These are phyloP conservation scores for Microbotryum scabiosae DNA, from an alignment of 1,284 basidiomycete species.

Conservation along the genomic window DNA sequence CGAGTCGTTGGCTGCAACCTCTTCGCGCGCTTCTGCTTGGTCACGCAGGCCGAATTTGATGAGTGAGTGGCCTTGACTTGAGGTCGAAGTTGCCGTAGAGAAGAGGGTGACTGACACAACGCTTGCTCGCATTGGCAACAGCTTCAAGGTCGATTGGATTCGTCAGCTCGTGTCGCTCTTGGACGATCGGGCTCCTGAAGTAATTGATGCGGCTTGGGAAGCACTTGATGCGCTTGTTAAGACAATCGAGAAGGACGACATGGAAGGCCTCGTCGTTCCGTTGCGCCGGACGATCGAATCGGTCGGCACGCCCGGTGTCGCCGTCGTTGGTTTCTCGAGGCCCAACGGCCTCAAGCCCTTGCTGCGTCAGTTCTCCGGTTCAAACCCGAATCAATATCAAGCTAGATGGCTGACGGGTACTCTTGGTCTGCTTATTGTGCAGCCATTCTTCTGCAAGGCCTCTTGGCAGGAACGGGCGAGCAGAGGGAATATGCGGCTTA, in stretches of 20 bases:
- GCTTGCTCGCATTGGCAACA: conserved; percentile 30
- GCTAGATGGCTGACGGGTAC: neutral
- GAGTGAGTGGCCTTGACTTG: conserved; percentile 38
- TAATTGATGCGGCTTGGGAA: conserved; percentile 74
- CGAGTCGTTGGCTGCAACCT: conserved; percentile 69
- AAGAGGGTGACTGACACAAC: conserved; percentile 8
- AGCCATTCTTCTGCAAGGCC: conserved; percentile 35
- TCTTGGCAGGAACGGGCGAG: conserved; percentile 42
- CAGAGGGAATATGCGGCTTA: conserved; percentile 81
- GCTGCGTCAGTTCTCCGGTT: conserved; percentile 56
- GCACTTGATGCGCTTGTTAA: conserved; percentile 85
- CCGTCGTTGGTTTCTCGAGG: conserved; percentile 79
- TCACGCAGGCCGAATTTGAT: conserved; percentile 63
- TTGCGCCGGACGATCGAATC: conserved; percentile 81
- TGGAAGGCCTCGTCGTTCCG: conserved; percentile 78
- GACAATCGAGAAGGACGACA: conserved; percentile 81
- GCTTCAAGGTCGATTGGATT: conserved; percentile 87
- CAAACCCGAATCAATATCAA: conserved; percentile 23
- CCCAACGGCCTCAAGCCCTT: conserved; percentile 82
- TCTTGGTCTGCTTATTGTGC: neutral
- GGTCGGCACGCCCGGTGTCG: conserved; percentile 65
- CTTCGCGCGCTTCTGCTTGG: conserved; percentile 73
- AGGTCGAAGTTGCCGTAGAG: neutral
- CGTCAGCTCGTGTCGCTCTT: conserved; percentile 80
- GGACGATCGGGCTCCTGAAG: conserved; percentile 64